phyloP scores from a whole-genome alignment of 2,329 filamentous ascomycete genomes.

The Pyrenochaeta sp. region DNA sequence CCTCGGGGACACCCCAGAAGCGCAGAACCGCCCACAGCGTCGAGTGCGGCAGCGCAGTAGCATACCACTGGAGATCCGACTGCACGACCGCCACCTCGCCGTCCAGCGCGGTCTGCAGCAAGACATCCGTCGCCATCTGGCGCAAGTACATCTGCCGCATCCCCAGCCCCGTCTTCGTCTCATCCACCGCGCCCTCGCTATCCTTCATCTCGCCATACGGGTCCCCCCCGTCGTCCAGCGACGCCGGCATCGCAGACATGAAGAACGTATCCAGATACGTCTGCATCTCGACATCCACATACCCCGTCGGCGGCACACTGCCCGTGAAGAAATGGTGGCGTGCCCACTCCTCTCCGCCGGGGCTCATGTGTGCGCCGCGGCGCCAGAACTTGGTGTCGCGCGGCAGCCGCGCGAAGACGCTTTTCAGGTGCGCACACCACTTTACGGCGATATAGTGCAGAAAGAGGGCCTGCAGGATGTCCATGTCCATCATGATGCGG shows the following conservation, averaged over 20 bases:
- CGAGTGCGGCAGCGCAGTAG: constrained; percentile 33
- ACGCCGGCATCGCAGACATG: constrained; percentile 61
- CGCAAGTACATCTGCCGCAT: constrained; percentile 66
- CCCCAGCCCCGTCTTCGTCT: constrained; percentile 29
- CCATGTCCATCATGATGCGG: constrained; percentile 66
- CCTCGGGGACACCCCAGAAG: constrained; percentile 33
- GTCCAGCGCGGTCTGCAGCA: constrained; percentile 58
- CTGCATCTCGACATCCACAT: not conserved
- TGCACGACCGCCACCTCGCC: constrained; percentile 62
- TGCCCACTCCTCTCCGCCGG: constrained; percentile 2
- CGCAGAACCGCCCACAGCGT: constrained; percentile 36
- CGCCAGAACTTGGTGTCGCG: constrained; percentile 43
- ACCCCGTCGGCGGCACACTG: not conserved
- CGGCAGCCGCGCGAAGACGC: constrained; percentile 40
- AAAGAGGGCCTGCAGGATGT: constrained; percentile 63
- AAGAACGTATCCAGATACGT: constrained; percentile 56
- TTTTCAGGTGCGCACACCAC: constrained; percentile 59
- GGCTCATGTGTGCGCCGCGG: constrained; percentile 56
- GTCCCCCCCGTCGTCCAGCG: constrained; percentile 6
- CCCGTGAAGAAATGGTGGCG: constrained; percentile 4
- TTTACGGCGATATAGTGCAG: constrained; percentile 62
- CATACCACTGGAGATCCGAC: constrained; percentile 59
- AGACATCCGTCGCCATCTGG: constrained; percentile 62
- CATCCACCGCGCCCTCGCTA: constrained; percentile 52
- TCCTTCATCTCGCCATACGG: constrained; percentile 48